Conservation (phyloP, 441 rosid genomes). For the Metrosideros polymorpha region DNA sequence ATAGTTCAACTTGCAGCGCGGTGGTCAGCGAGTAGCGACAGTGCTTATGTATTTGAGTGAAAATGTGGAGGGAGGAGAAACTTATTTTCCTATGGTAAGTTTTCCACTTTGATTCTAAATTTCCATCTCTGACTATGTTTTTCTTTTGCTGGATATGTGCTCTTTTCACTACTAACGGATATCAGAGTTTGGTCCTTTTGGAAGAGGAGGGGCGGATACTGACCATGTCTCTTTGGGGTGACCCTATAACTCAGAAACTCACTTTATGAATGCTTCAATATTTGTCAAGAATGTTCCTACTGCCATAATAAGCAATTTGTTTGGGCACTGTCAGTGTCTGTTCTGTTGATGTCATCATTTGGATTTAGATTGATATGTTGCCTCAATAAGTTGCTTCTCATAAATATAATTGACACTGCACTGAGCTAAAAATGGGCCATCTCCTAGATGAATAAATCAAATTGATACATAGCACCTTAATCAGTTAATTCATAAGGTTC, state of each 20-base stretch:
- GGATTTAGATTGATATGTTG: not conserved
- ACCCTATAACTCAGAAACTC: not conserved
- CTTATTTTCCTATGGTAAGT: constrained; percentile 82
- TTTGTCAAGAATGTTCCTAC: not conserved
- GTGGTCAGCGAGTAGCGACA: constrained; percentile 93
- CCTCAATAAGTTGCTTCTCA: not conserved
- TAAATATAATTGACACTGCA: not conserved
- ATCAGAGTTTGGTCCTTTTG: not conserved
- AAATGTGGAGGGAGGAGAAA: constrained; percentile 93
- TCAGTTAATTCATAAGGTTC: not conserved
- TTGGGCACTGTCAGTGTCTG: not conserved
- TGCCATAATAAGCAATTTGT: not conserved
- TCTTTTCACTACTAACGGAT: not conserved
- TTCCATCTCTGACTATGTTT: not conserved
- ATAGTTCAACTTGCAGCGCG: constrained; percentile 85
- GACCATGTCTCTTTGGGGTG: not conserved
- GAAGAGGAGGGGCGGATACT: not conserved
- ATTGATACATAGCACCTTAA: not conserved
- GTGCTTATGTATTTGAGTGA: constrained; percentile 88
- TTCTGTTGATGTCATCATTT: not conserved
- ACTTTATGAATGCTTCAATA: not conserved
- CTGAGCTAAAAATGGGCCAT: not conserved
- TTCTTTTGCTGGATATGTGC: not conserved
- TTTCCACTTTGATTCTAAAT: not conserved
- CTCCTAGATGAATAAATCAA: not conserved